Evolutionary conservation across 306 rosid genomes (phyloP).

Genomic region (Arachis hypogaea): DNA sequence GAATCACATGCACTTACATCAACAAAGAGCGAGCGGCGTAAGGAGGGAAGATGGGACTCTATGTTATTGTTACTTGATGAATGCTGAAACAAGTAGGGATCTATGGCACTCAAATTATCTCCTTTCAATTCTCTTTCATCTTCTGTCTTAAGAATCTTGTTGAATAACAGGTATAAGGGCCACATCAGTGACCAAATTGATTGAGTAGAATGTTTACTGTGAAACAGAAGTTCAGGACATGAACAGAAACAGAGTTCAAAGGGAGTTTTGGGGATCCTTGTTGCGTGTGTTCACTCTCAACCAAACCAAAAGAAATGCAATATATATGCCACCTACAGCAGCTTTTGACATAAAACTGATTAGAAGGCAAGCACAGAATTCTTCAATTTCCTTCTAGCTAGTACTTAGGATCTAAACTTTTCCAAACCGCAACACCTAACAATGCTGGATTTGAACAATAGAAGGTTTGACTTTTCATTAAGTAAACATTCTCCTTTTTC

Average conservation of each 20-base stretch:
- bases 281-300: slow-evolving; percentile 29
- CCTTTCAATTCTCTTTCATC: slow-evolving; percentile 54
- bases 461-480: not conserved
- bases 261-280: slow-evolving; percentile 23
- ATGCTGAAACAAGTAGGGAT: slow-evolving; percentile 51
- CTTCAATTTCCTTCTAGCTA: slow-evolving; percentile 15
- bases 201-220: slow-evolving; percentile 27
- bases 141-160: slow-evolving; percentile 63
- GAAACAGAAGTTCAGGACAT: slow-evolving; percentile 29
- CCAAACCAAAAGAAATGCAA: slow-evolving; percentile 27
- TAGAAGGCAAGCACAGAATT: slow-evolving; percentile 29
- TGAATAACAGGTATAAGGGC: slow-evolving; percentile 76
- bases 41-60: slow-evolving; percentile 41
- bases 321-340: slow-evolving; percentile 55
- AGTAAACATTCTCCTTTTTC: slow-evolving; percentile 8
- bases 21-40: slow-evolving; percentile 53
- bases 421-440: no score
- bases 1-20: slow-evolving; percentile 66
- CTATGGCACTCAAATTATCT: slow-evolving; percentile 49
- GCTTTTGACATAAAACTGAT: slow-evolving; percentile 33
- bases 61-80: slow-evolving; percentile 44
- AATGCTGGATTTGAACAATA: not conserved
- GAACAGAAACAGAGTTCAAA: slow-evolving; percentile 13
- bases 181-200: slow-evolving; percentile 67
- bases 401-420: no score